Base-by-base conservation (phyloP, 345 rosid genomes). In the Acer yangbiense region DNA sequence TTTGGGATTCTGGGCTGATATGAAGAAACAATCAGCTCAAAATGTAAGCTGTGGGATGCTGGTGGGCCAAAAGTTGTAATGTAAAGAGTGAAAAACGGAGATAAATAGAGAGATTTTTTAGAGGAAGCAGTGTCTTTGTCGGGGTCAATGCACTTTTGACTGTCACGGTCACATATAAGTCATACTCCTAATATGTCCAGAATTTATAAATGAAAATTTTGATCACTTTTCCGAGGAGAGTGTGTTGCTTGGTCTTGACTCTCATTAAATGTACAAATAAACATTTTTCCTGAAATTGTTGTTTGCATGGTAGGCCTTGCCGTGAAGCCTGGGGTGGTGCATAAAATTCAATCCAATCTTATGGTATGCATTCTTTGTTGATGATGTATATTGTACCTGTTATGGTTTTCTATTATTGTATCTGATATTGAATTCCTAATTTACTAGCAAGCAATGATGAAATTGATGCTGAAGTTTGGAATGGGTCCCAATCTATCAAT, bases 261-360 rank as follows among this genome's bases (percentile, higher is more conserved):
- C 61, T 55, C 54, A 73, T 44, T 41, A 50, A 52, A 29, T 52
- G 27, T 48, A 48, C n/a, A 75, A 13, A 7, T 35, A 20, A 32
- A 75, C 3, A 4, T 54, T 12, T 4, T 62, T 12, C 5, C 71
- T 68, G 61, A 75, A 68, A 6, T 71, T 69, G 9, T 39, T 32
- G 16, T 54, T 75, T 66, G 23, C 68, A 6, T 87, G 69, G 76
- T 91, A 94, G 98, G 99, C 66, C 83, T 96, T 43, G 97, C 97
- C 54, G 85, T 92, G 85, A 96, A 94, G 85, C 97, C 98, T 71
- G 87, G 95, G 66, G 91, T 88, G 68, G 62, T 92, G 83, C 84
- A 88, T 67, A 91, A 90, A 85, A 74, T 91, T n/a, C 97, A 96
- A 80, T 82, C 87, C 69, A 79, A 77, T 81, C 58, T 83, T 78